Evolutionary conservation across 441 rosid species (phyloP).

Genomic region (Croton setiger): DNA sequence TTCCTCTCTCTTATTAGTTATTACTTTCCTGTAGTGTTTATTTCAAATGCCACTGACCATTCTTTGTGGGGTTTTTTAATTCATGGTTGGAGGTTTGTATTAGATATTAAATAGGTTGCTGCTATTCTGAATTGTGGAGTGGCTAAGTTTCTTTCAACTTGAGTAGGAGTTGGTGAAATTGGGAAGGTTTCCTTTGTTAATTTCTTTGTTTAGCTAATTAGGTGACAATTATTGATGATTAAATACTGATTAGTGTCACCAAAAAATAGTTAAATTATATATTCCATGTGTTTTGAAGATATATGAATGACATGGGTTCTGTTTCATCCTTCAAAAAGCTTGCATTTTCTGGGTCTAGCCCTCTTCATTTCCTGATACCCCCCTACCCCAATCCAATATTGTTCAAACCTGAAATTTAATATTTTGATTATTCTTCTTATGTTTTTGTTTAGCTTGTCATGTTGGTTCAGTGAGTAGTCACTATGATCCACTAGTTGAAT

Average conservation of each 20-base stretch:
- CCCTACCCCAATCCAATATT: neutral
- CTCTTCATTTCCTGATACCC: neutral
- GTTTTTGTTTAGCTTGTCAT: neutral
- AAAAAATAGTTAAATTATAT: neutral
- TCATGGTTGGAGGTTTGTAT: neutral
- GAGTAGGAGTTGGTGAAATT: neutral
- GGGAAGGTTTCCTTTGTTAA: constrained; percentile 5
- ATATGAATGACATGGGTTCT: neutral
- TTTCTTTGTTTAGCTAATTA: neutral
- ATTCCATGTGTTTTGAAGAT: neutral
- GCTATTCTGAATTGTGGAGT: neutral
- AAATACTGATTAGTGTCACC: neutral
- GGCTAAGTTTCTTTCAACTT: constrained; percentile 1
- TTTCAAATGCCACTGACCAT: neutral
- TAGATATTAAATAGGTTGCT: neutral
- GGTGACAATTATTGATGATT: neutral
- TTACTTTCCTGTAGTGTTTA: constrained; percentile 16
- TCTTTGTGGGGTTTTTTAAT: neutral
- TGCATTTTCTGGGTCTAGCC: neutral
- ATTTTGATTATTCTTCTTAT: neutral
- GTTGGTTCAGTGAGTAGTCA: neutral
- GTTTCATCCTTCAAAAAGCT: neutral
- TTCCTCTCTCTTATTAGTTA: neutral
- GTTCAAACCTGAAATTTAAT: neutral
- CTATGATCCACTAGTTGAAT: neutral